phyloP scores from a whole-genome alignment of 371 early-diverging fungal species.

The Mortierella sp. region DNA sequence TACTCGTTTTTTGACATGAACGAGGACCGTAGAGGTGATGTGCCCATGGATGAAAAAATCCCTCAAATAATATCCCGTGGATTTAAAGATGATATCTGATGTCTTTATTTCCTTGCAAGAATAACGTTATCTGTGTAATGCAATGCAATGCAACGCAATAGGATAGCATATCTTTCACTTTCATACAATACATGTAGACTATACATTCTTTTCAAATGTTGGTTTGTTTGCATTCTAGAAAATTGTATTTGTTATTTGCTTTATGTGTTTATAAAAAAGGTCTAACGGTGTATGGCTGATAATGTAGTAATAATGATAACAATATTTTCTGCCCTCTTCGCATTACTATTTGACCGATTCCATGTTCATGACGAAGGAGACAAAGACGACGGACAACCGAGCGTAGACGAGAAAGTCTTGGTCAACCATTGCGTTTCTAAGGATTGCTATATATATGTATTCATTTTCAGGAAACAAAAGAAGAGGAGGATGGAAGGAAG shows the following conservation, averaged over 20 bases:
- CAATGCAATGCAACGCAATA: too few relatives aligned
- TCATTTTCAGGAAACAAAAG: neutral
- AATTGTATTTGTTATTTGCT: neutral
- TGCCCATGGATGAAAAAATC: constrained; percentile 18
- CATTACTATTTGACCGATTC: constrained; percentile 3
- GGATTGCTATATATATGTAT: neutral
- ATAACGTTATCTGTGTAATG: neutral
- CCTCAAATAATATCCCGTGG: constrained; percentile 2
- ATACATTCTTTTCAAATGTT: too few relatives aligned
- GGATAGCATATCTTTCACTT: too few relatives aligned
- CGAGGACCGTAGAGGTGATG: constrained; percentile 21
- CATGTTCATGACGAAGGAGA: constrained; percentile 4
- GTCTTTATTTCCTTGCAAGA: neutral
- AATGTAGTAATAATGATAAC: neutral
- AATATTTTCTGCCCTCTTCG: neutral
- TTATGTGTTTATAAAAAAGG: constrained; percentile 1
- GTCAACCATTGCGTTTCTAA: neutral
- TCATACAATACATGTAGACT: too few relatives aligned
- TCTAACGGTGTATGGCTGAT: neutral
- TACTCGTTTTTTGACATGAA: constrained; percentile 2
- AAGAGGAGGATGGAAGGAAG: too few relatives aligned
- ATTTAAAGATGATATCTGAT: too few relatives aligned
- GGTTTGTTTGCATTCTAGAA: neutral
- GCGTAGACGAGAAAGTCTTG: neutral
- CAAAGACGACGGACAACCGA: neutral